phyloP scores from a whole-genome alignment of 2,329 filamentous ascomycete genomes.

The Ceratocystis alfenasii region DNA sequence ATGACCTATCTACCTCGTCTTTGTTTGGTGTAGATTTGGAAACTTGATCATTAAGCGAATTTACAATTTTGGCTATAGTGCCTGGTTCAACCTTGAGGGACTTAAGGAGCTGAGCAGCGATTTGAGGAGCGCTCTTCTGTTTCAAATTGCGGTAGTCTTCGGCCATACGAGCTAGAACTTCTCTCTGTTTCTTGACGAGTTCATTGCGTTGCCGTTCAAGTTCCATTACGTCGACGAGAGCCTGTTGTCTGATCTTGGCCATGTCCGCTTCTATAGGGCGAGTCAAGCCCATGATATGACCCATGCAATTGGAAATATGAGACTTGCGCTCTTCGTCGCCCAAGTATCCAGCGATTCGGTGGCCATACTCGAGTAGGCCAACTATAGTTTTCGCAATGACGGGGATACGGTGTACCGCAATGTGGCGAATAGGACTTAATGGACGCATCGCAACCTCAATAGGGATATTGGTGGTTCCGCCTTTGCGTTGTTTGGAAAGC shows the following conservation, averaged over 20 bases:
- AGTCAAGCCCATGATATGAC: neutral
- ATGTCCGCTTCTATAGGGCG: neutral
- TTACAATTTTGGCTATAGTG: neutral
- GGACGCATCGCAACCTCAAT: slow-evolving; percentile 9
- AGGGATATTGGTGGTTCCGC: neutral
- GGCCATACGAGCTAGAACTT: slow-evolving; percentile 8
- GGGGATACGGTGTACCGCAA: slow-evolving; percentile 18
- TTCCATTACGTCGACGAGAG: slow-evolving; percentile 1
- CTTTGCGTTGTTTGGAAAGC: neutral
- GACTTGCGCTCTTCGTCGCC: slow-evolving; percentile 2
- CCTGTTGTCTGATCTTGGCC: slow-evolving; percentile 6
- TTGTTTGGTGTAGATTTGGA: neutral
- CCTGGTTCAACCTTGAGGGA: neutral
- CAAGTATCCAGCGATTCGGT: slow-evolving; percentile 13
- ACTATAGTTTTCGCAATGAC: slow-evolving; percentile 12
- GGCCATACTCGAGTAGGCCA: slow-evolving; percentile 8
- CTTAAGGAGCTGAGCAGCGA: neutral
- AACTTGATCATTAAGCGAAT: neutral
- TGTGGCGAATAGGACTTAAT: slow-evolving; percentile 17
- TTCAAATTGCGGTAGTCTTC: neutral
- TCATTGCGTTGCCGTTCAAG: slow-evolving; percentile 13
- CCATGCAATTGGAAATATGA: neutral
- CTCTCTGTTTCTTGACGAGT: slow-evolving; percentile 11
- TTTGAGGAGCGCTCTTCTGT: neutral
- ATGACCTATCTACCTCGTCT: neutral